Base-by-base conservation (phyloP, 352 stramenopile genomes). In the Thraustotheca clavata region DNA sequence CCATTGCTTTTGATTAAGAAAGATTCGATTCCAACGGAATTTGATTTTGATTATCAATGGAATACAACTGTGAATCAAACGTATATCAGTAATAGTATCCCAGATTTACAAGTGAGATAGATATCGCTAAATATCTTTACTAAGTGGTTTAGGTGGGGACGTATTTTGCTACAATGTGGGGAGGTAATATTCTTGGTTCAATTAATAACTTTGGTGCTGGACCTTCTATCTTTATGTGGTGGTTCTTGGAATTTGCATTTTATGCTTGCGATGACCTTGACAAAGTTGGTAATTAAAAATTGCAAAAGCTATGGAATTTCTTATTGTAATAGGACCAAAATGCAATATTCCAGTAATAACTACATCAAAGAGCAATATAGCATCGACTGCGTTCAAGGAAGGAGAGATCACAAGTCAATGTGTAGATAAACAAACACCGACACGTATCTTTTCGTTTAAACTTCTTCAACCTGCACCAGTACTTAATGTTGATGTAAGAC, bases 181-280 rank as follows among this genome's bases (percentile, higher is more conserved):
- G 57, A 5, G 57, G 57, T 46, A 65, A 65, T 20, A 35, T 65
- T 18, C 36, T 33, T 20, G 40, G 35, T 11, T 55, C 57, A 0
- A 26, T 65, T 46, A 54, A 34, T n/a, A 54, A 11, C 4, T 65
- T 65, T 39, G 57, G 57, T 33, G 57, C 46, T 18, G 57, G 57
- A 11, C 57, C 57, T 9, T 65, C 57, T 4, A 22, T n/a, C 1
- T 46, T 33, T 18, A 65, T 65, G 57, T 65, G 57, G 57, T 65
- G 38, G 36, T 65, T 46, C 38, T 34, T 65, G 31, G 57, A 65
- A 31, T 65, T 65, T 38, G 46, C 20, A 5, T 65, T 54, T 40
- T 22, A 8, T 20, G 12, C 27, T 14, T 65, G 57, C 26, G 8
- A 36, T 12, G 38, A 55, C 24, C 31, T 41, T n/a, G 57, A 54